phyloP scores from a whole-genome alignment of 225 moss, liverwort and hornwort species.

The Physcomitrellopsis africana region DNA sequence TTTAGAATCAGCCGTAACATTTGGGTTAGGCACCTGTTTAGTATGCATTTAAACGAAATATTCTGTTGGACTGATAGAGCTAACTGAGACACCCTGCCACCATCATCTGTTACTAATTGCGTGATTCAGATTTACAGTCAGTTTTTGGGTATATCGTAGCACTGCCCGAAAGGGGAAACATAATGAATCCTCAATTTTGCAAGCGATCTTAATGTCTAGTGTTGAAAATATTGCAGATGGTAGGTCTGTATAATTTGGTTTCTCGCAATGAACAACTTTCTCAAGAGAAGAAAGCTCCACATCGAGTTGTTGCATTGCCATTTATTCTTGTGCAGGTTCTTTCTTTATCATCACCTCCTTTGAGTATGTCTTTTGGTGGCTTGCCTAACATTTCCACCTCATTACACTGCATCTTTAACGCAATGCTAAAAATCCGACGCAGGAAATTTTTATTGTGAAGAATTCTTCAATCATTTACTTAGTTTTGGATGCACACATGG shows the following conservation, averaged over 20 bases:
- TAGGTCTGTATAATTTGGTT: conserved; percentile 83
- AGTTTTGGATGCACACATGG: neutral
- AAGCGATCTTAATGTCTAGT: neutral
- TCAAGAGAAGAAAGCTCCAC: conserved; percentile 76
- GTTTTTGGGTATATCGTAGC: conserved; percentile 6
- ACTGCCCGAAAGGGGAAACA: conserved; percentile 5
- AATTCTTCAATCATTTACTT: neutral
- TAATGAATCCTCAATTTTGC: conserved; percentile 5
- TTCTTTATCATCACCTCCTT: conserved; percentile 21
- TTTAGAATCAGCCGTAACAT: no score
- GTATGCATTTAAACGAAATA: no score
- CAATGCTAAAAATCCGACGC: no score
- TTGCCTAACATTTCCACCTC: neutral
- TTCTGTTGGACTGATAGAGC: neutral
- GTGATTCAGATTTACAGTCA: neutral
- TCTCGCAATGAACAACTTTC: conserved; percentile 88
- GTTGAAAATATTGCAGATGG: conserved; percentile 55
- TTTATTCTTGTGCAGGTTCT: conserved; percentile 97
- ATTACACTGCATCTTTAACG: no score
- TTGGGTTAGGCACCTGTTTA: no score
- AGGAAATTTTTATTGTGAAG: neutral
- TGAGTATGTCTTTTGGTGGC: neutral
- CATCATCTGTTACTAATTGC: neutral
- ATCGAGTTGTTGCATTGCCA: conserved; percentile 73
- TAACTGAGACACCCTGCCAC: conserved; percentile 1